These are phyloP conservation scores for Aspergillus leporis DNA, from an alignment of 495 filamentous ascomycete species.

Conservation along the genomic window DNA sequence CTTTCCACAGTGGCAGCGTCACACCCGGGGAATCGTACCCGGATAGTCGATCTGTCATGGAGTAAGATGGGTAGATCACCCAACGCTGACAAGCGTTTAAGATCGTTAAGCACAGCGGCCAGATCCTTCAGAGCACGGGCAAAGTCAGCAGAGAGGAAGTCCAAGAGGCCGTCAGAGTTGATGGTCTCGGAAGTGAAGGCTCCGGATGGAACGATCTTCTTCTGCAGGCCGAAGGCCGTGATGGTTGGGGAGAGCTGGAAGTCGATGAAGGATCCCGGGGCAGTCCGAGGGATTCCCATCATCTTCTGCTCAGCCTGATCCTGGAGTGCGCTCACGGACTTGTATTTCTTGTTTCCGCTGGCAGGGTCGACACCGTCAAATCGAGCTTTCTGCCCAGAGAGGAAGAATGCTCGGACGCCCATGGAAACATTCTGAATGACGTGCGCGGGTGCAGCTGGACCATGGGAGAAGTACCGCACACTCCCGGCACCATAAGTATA, in stretches of 20 bases:
- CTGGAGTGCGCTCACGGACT: conserved; percentile 66
- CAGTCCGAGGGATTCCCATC: conserved; percentile 49
- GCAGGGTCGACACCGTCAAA: conserved; percentile 70
- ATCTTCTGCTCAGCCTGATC: conserved; percentile 66
- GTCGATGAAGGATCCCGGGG: conserved; percentile 78
- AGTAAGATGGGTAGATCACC: conserved; percentile 83
- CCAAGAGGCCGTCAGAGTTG: conserved; percentile 77
- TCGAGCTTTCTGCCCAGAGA: conserved; percentile 82
- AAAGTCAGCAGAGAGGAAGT: conserved; percentile 85
- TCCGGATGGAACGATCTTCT: conserved; percentile 30
- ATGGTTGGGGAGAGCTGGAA: conserved; percentile 86
- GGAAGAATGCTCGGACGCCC: conserved; percentile 83
- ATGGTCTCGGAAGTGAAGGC: conserved; percentile 51
- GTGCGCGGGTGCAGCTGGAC: conserved; percentile 78
- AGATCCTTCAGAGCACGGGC: conserved; percentile 83
- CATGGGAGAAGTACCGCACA: conserved; percentile 86
- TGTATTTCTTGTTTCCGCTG: conserved; percentile 76
- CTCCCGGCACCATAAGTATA: conserved; percentile 76
- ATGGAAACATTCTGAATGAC: conserved; percentile 93
- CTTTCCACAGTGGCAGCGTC: conserved; percentile 80
- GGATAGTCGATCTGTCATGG: conserved; percentile 60
- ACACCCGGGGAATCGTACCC: conserved; percentile 88
- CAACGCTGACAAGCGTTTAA: conserved; percentile 70
- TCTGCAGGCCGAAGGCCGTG: conserved; percentile 65
- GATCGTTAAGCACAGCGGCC: conserved; percentile 73